Percentiles rank a stretch among this genome's conserved stretches.
Evolutionary conservation across 1,284 basidiomycete species (phyloP).

Genomic region (Ganoderma lingzhi): DNA sequence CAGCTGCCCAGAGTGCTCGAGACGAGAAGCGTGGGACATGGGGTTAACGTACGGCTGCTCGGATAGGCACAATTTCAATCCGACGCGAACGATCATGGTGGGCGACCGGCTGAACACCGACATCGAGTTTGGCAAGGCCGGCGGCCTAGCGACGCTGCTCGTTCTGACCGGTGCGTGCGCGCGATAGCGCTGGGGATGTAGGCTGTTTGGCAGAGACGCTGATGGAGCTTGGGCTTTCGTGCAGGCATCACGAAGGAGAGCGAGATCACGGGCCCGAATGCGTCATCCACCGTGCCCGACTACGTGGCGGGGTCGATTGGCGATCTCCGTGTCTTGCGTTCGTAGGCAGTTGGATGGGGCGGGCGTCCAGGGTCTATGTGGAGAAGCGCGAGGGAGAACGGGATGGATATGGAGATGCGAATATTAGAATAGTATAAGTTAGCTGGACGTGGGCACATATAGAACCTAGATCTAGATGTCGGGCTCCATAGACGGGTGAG

Average conservation of each 20-base stretch:
- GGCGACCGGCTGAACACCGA: conserved; percentile 97
- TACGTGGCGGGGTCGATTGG: conserved; percentile 84
- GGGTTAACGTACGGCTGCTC: conserved; percentile 1
- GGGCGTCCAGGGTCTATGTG: background rate
- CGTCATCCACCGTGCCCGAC: conserved; percentile 79
- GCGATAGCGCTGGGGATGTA: background rate
- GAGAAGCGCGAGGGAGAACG: background rate
- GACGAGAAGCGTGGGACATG: background rate
- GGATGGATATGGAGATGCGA: conserved; percentile 2
- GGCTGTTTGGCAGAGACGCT: conserved; percentile 3
- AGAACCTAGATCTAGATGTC: conserved; percentile 16
- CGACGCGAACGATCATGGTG: conserved; percentile 89
- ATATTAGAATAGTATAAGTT: conserved; percentile 12
- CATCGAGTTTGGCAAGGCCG: conserved; percentile 89
- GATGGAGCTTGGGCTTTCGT: background rate
- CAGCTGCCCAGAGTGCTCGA: background rate
- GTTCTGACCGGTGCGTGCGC: conserved; percentile 85
- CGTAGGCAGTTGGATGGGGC: conserved; percentile 17
- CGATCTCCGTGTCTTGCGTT: conserved; percentile 60
- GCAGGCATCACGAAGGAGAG: conserved; percentile 77
- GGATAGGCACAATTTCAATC: conserved; percentile 84
- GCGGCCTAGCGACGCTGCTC: conserved; percentile 87
- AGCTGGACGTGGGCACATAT: conserved; percentile 11
- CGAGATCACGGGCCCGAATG: conserved; percentile 76
- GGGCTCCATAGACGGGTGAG: background rate